phyloP scores from a whole-genome alignment of 257 asterid genomes.

The Verbena officinalis region DNA sequence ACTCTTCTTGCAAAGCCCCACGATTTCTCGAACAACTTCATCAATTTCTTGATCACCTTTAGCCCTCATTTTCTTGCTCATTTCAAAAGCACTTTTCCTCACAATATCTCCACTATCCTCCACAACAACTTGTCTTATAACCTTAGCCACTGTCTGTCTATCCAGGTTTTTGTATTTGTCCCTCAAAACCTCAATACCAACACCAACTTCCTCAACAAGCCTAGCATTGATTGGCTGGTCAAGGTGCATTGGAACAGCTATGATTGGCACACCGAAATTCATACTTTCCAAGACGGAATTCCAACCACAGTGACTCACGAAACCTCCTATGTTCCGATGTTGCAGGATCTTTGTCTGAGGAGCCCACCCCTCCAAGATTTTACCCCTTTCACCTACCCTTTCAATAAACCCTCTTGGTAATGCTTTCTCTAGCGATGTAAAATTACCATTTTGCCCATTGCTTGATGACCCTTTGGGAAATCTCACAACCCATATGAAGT shows the following conservation, averaged over 20 bases:
- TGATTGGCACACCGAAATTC: conserved; percentile 46
- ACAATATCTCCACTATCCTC: conserved; percentile 30
- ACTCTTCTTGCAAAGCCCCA: conserved; percentile 25
- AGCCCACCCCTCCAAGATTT: conserved; percentile 45
- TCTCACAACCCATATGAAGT: conserved; percentile 55
- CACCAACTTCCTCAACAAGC: conserved; percentile 47
- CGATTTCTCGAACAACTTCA: conserved; percentile 32
- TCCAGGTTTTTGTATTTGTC: conserved; percentile 27
- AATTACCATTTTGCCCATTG: conserved; percentile 6
- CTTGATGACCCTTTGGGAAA: conserved; percentile 29
- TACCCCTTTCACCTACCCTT: conserved; percentile 40
- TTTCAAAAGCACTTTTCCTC: conserved; percentile 24
- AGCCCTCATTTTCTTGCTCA: conserved; percentile 23
- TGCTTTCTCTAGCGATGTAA: conserved; percentile 9
- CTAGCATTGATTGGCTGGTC: conserved; percentile 54
- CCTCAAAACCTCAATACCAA: conserved; percentile 44
- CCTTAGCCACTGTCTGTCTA: conserved; percentile 30
- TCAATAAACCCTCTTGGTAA: conserved; percentile 42
- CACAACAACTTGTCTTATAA: conserved; percentile 33
- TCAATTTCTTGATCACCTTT: conserved; percentile 35
- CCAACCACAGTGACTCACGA: conserved; percentile 53
- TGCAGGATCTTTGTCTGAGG: conserved; percentile 38
- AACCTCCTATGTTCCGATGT: conserved; percentile 43
- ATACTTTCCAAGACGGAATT: conserved; percentile 45
- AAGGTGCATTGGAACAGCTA: conserved; percentile 48